Evolutionary conservation across 23 red algal species (phyloP), one percentile per base, ranked within the genome.

Genomic region (Gracilaria domingensis): DNA sequence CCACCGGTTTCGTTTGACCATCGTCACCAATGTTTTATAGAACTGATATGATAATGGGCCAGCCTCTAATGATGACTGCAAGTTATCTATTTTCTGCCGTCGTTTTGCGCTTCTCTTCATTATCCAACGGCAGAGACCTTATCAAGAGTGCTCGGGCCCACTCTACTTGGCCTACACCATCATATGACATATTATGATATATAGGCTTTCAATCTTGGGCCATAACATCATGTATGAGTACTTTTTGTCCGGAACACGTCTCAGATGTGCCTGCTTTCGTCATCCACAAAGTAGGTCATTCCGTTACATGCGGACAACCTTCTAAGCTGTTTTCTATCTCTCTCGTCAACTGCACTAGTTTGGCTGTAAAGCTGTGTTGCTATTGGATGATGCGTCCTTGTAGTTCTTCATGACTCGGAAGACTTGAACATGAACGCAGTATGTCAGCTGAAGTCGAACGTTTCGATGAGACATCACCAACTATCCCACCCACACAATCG

Each of bases 361-460:
- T 14, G 7, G 64, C 64, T 69, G 64, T 69, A 37, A 69, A 38
- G 11, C 32, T 69, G 18, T 36, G 64, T 32, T 18, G 12, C 32
- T 7, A 14, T 34, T 37, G 30, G 30, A 69, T 69, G 64, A 36
- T 18, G 32, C 26, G 18, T 30, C 42, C 23, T 77, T 26, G 26
- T 50, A 18, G 40, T 8, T 77, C 39, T 6, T 30, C 4, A 50
- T 49, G 72, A 50, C n/a, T 77, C 4, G 5, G 40, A 50, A 30
- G 25, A 77, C 2, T 50, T 16, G 72, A 77, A 50, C 42, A 77
- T 77, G 72, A 77, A 77, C 29, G 72, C 72, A 77, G 0, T 2
- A 77, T 77, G 72, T 77, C 72, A n/a, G 3, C 42, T 4, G 40
- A 50, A 77, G 21, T 30, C 72, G 45, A 49, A 30, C 21, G 30